Evolutionary conservation across 23 red algal species (phyloP), one percentile per base, ranked within the genome.

Genomic region (Agarophyton chilense): DNA sequence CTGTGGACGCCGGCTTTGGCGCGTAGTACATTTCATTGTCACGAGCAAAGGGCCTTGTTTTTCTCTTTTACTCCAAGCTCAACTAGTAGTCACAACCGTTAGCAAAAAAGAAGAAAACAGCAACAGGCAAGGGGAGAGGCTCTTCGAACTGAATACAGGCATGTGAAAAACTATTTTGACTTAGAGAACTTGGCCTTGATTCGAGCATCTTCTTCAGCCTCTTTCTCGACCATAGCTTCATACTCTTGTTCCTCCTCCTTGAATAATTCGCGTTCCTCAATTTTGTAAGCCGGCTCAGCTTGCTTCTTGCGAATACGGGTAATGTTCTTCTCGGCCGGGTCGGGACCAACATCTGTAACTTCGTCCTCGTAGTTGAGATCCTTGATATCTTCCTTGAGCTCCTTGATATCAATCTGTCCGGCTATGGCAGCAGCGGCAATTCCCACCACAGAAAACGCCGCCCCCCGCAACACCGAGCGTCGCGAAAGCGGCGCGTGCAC

Each of bases 281-380:
- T 31, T 18, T 61, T 53, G 28, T 71, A 85, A 4, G 52, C 41
- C 13, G 81, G 81, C 44, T 85, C 81, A 17, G 17, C 41, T 29
- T 67, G 28, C 38, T 67, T 67, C 61, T 85, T 85, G 14, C 62
- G 61, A 38, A 61, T 85, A 19, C 81, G 81, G 31, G 62, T 68
- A 1, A 72, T 51, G 34, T 85, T 85, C 61, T 85, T 85, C 40
- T 85, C 81, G 0, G 42, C 61, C 3, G 61, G 29, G 49, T 85
- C 81, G 22, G 81, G 81, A 13, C 81, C 81, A 25, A 85, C 81
- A 7, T 85, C 81, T 6, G 81, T 85, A 40, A 85, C 81, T 25
- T 85, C 81, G 21, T 85, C 81, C 24, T 71, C 81, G 50, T 85
- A 85, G 22, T 85, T 17, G 14, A 85, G 81, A 25, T 72, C 64